Conservation (phyloP, 495 filamentous ascomycete genomes). For the Filosporella fistucella region DNA sequence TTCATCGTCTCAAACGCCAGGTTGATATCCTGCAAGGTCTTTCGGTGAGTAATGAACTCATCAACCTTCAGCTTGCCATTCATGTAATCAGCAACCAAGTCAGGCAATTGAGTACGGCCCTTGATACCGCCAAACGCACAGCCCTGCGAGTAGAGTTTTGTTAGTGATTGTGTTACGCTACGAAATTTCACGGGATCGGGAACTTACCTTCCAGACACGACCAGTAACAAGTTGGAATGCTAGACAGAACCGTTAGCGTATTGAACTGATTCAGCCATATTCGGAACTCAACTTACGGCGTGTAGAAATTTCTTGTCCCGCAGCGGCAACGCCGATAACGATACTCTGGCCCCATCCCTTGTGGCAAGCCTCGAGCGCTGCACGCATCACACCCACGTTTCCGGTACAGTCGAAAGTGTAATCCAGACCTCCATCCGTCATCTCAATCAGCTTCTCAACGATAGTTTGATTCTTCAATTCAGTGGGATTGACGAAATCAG, state of each 20-base stretch:
- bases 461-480: constrained; percentile 71
- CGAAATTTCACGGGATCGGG: too few relatives aligned
- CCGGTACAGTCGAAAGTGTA: constrained; percentile 99
- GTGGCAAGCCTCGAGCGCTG: constrained; percentile 94
- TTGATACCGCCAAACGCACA: constrained; percentile 98
- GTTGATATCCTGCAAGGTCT: constrained; percentile 77
- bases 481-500: constrained; percentile 92
- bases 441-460: constrained; percentile 87
- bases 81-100: constrained; percentile 87
- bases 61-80: constrained; percentile 91
- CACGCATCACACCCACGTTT: constrained; percentile 93
- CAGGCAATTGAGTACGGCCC: constrained; percentile 86
- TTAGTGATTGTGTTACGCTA: constrained; percentile 3
- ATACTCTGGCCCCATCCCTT: constrained; percentile 99
- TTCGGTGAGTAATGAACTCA: constrained; percentile 98
- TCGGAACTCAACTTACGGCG: constrained; percentile 63
- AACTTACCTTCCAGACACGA: constrained; percentile 73
- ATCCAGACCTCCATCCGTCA: constrained; percentile 98
- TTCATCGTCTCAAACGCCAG: constrained; percentile 91
- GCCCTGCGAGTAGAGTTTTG: constrained; percentile 39
- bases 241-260: constrained; percentile 30
- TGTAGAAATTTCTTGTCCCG: constrained; percentile 94
- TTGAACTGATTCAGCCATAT: not conserved
- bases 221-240: constrained; percentile 99
- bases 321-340: constrained; percentile 95